phyloP scores from a whole-genome alignment of 345 rosid genomes.

The Eucalyptus sp. region DNA sequence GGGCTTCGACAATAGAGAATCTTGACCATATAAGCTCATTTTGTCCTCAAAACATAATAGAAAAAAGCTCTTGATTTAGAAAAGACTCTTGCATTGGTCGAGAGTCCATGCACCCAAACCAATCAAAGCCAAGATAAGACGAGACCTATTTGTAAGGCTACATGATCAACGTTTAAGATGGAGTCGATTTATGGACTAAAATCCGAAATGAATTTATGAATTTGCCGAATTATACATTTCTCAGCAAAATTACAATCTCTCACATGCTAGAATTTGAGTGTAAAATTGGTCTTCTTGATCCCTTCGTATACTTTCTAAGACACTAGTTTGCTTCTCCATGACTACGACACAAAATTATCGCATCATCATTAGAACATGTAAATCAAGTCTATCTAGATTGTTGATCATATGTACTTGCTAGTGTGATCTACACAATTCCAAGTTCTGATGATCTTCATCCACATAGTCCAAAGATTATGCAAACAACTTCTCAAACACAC shows the following conservation, averaged over 20 bases:
- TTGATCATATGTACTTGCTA: neutral
- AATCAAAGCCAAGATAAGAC: neutral
- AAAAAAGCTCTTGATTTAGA: neutral
- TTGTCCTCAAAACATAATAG: neutral
- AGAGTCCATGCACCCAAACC: neutral
- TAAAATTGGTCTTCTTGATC: neutral
- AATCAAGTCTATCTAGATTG: neutral
- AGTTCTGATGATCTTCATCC: neutral
- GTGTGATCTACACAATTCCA: neutral
- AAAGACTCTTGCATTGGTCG: neutral
- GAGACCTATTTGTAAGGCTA: no score
- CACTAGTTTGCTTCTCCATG: neutral
- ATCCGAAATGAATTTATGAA: neutral
- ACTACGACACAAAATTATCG: neutral
- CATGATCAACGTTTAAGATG: neutral
- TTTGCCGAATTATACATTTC: neutral
- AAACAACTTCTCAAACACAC: neutral
- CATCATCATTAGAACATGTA: neutral
- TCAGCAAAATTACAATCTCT: neutral
- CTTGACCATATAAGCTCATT: neutral
- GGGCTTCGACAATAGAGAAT: neutral
- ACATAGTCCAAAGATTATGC: neutral
- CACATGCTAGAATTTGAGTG: neutral
- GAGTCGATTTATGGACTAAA: neutral
- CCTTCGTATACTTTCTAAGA: neutral